Evolutionary conservation across 768 basidiomycete genomes (phyloP).

Genomic region (Podaxis pistillaris): DNA sequence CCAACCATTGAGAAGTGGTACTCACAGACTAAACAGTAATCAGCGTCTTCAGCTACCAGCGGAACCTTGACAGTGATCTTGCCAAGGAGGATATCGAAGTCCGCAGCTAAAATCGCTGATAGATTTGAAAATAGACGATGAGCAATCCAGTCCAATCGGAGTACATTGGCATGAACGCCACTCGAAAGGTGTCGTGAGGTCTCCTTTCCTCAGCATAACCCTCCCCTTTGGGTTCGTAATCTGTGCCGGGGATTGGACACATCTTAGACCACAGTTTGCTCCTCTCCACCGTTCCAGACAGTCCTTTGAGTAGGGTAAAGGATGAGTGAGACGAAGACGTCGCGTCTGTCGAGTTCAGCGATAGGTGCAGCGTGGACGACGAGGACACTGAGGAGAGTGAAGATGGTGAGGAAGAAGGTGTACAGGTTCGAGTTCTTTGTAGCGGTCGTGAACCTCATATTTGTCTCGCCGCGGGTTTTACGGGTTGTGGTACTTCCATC

Average conservation of each 20-base stretch:
- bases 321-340: slow-evolving; percentile 48
- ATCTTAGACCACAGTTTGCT: slow-evolving; percentile 47
- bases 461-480: neutral
- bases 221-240: slow-evolving; percentile 48
- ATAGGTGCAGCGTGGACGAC: slow-evolving; percentile 22
- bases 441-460: slow-evolving; percentile 10
- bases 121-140: slow-evolving; percentile 1
- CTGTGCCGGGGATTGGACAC: slow-evolving; percentile 36
- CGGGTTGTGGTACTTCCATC: too few relatives aligned
- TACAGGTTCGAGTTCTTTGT: slow-evolving; percentile 1
- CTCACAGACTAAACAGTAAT: slow-evolving; percentile 40
- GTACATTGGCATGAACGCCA: neutral
- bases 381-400: slow-evolving; percentile 17
- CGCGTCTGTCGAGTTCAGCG: slow-evolving; percentile 28
- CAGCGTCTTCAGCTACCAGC: slow-evolving; percentile 27
- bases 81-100: slow-evolving; percentile 38
- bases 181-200: slow-evolving; percentile 30
- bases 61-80: slow-evolving; percentile 33
- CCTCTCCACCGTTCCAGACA: slow-evolving; percentile 40
- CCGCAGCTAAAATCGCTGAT: slow-evolving; percentile 28
- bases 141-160: neutral
- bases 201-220: slow-evolving; percentile 39
- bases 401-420: slow-evolving; percentile 12
- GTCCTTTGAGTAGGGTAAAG: slow-evolving; percentile 32
- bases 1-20: slow-evolving; percentile 14